Percentiles rank a stretch among this genome's conserved stretches.
These are phyloP conservation scores for Mycena rebaudengoi DNA, from an alignment of 768 basidiomycete species.

Conservation along the genomic window DNA sequence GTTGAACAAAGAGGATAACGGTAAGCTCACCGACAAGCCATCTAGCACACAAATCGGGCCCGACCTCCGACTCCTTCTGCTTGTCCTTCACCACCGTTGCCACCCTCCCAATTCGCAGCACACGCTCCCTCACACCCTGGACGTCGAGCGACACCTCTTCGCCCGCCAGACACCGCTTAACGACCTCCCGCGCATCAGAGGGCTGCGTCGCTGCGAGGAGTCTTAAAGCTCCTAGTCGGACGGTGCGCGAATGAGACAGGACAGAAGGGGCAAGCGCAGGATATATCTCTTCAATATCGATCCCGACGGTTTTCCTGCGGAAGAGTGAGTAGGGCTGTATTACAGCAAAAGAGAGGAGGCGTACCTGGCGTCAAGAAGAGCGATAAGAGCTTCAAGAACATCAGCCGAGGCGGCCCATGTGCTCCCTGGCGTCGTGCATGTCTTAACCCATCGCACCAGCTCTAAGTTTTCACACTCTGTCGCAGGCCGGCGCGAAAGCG, in stretches of 20 bases:
- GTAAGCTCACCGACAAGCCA: slow-evolving; percentile 79
- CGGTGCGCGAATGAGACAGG: slow-evolving; percentile 73
- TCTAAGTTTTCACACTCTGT: slow-evolving; percentile 62
- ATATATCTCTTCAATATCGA: slow-evolving; percentile 61
- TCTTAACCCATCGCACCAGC: slow-evolving; percentile 56
- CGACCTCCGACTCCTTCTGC: slow-evolving; percentile 53
- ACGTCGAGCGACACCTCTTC: slow-evolving; percentile 84
- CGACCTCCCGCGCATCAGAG: slow-evolving; percentile 56
- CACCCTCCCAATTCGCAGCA: slow-evolving; percentile 78
- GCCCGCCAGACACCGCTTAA: slow-evolving; percentile 76
- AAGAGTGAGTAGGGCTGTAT: slow-evolving; percentile 16
- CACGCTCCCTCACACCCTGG: slow-evolving; percentile 85
- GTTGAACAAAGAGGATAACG: neutral
- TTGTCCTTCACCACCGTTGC: slow-evolving; percentile 62
- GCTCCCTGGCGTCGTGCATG: slow-evolving; percentile 41
- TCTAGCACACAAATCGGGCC: slow-evolving; percentile 69
- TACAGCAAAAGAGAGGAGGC: slow-evolving; percentile 3
- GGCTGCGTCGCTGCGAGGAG: slow-evolving; percentile 64
- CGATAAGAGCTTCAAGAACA: slow-evolving; percentile 63
- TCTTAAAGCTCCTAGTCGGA: slow-evolving; percentile 72
- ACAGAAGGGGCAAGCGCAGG: slow-evolving; percentile 60
- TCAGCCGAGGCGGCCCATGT: slow-evolving; percentile 67
- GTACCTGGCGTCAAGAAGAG: slow-evolving; percentile 57
- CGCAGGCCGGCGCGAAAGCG: slow-evolving; percentile 53
- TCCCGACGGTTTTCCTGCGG: slow-evolving; percentile 26